Percentiles rank a stretch among this genome's conserved stretches.
These are phyloP conservation scores for Neltuma alba DNA, from an alignment of 306 rosid genomes.

Conservation along the genomic window DNA sequence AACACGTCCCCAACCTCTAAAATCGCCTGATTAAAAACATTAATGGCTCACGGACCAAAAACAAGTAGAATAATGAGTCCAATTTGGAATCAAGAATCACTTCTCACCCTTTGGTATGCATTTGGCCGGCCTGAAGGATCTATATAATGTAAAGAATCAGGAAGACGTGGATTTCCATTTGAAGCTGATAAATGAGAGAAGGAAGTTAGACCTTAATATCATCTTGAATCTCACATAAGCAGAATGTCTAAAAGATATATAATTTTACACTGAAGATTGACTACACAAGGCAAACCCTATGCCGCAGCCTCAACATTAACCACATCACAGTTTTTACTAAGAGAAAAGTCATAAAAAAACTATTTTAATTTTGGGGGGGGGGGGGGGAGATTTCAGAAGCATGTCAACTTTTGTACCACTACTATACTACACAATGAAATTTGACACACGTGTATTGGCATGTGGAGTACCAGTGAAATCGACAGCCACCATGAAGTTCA, in stretches of 20 bases:
- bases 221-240: conserved; percentile 16
- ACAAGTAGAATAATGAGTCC: conserved; percentile 25
- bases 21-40: conserved; percentile 70
- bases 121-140: conserved; percentile 95
- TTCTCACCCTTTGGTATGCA: conserved; percentile 96
- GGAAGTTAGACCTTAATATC: conserved; percentile 34
- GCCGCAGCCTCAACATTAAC: conserved; percentile 4
- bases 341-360: not conserved
- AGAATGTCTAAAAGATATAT: not conserved
- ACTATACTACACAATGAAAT: too few species aligned
- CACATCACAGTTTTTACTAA: not conserved
- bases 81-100: conserved; percentile 32
- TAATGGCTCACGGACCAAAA: conserved; percentile 27
- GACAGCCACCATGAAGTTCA: conserved; percentile 95
- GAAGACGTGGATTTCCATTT: conserved; percentile 97
- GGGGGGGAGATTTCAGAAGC: not conserved
- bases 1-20: conserved; percentile 90
- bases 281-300: conserved; percentile 7
- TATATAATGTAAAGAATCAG: conserved; percentile 98
- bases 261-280: conserved; percentile 9
- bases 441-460: too few species aligned
- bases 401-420: not conserved
- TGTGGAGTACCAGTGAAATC: conserved; percentile 82
- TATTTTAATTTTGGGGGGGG: too few species aligned
- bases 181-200: conserved; percentile 77